Percentiles rank a stretch among this genome's conserved stretches.
Evolutionary conservation across 1,284 basidiomycete genomes (phyloP).

Genomic region (Rhodotorula sp.): DNA sequence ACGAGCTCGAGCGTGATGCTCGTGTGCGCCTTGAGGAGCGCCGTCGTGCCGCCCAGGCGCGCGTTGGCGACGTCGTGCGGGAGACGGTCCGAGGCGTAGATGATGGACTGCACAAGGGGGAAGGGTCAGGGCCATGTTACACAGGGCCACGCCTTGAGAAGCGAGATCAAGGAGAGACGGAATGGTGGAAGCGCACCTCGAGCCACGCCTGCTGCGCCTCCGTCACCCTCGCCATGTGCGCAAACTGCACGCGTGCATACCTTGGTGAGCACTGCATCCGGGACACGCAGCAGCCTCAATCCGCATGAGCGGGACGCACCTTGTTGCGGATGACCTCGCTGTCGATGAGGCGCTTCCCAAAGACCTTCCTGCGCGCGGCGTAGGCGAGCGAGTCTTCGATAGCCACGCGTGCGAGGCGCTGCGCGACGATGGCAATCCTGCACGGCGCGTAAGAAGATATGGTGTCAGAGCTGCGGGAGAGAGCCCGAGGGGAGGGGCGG

Average conservation of each 20-base stretch:
- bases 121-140: not conserved
- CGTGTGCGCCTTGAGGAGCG: constrained; percentile 46
- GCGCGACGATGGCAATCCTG: constrained; percentile 18
- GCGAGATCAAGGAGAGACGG: not conserved
- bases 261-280: too few relatives aligned
- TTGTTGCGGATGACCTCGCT: constrained; percentile 45
- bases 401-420: constrained; percentile 34
- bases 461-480: not conserved
- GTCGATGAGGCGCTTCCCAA: constrained; percentile 42
- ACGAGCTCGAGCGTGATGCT: constrained; percentile 40
- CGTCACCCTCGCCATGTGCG: constrained; percentile 43
- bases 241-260: constrained; percentile 19
- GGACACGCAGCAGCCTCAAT: not conserved
- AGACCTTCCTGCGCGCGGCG: constrained; percentile 39
- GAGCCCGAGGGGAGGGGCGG: not conserved
- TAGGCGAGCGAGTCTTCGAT: constrained; percentile 43
- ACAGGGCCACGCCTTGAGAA: too few relatives aligned
- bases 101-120: constrained; percentile 27
- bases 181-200: constrained; percentile 26
- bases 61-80: constrained; percentile 29
- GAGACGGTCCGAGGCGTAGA: constrained; percentile 36
- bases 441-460: too few relatives aligned
- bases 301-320: not conserved
- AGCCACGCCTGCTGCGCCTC: constrained; percentile 41
- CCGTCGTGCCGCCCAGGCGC: constrained; percentile 45